These are phyloP conservation scores for Saccharomyces hybrid DNA, from an alignment of 1,139 yeast species.

Conservation along the genomic window DNA sequence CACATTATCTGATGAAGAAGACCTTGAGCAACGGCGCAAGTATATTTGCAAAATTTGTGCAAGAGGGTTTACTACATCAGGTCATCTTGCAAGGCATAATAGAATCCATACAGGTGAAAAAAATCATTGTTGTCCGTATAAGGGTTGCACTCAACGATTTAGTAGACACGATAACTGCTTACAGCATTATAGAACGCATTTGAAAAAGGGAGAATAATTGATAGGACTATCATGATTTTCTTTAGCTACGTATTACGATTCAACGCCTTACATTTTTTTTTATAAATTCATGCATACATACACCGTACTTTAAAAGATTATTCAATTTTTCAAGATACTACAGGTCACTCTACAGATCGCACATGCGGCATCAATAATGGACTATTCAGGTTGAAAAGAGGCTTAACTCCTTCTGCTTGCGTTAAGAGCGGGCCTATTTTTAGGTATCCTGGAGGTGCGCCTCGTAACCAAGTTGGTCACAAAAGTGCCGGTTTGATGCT, in stretches of 20 bases:
- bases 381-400: too few relatives aligned
- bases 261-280: not conserved
- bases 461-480: too few relatives aligned
- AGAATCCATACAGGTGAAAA: slow-evolving; percentile 90
- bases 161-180: slow-evolving; percentile 91
- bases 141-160: slow-evolving; percentile 74
- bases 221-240: not conserved
- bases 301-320: not conserved
- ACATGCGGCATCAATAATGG: too few relatives aligned
- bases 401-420: too few relatives aligned
- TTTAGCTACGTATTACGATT: not conserved
- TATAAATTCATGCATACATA: not conserved
- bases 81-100: slow-evolving; percentile 85
- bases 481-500: too few relatives aligned
- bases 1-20: not conserved
- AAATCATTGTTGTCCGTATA: slow-evolving; percentile 76
- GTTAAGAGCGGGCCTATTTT: too few relatives aligned
- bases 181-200: slow-evolving; percentile 83
- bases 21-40: slow-evolving; percentile 10
- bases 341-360: too few relatives aligned
- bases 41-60: slow-evolving; percentile 29
- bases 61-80: slow-evolving; percentile 60
- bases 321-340: not conserved
- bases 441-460: too few relatives aligned
- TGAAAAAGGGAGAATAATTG: slow-evolving; percentile 7